Base-by-base conservation (phyloP, 768 basidiomycete species). In the Russula abietina region DNA sequence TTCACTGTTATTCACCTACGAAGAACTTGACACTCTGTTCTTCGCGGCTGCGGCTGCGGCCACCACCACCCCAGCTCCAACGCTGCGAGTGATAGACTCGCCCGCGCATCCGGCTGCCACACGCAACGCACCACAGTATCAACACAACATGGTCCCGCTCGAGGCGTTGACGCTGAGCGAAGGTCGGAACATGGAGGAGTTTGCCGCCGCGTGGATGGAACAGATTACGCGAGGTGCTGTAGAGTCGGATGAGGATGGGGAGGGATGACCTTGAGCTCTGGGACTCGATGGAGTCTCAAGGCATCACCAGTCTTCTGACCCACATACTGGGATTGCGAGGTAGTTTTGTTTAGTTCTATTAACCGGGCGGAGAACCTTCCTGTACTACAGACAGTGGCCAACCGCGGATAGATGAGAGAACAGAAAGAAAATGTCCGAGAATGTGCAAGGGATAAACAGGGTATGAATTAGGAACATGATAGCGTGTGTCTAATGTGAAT, bases 81-180 rank as follows among this genome's bases (percentile, higher is more conserved):
- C 77, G 59, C 72, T 89, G 32, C 80, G 82, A 46, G 83, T 88
- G 43, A 86, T 96, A 57, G 85, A 92, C 69, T 91, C 89, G 0
- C 79, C 78, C 2, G 73, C 80, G 7, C 92, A 96, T 72, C 90
- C 90, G 0, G 80, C 80, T 1, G 86, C 85, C 0, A 76, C 76
- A 17, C 77, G 80, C 39, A 90, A 85, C 65, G 83, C 86, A 1
- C 95, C 95, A 2, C 75, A 80, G 1, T 77, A 90, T 70, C 88
- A 88, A 67, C 90, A 91, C 72, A 96, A 93, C 69, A 95, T 93
- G 87, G 79, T 95, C 36, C 96, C 95, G 10, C 80, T 93, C 53
- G 95, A 98, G 69, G 91, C 89, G 4, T 75, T 96, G n/a, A 81
- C 78, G 55, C 72, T 97, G 69, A 87, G 92, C 68, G 81, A 80